Conservation (phyloP, 2,329 filamentous ascomycete species). For the Fusarium sp. region DNA sequence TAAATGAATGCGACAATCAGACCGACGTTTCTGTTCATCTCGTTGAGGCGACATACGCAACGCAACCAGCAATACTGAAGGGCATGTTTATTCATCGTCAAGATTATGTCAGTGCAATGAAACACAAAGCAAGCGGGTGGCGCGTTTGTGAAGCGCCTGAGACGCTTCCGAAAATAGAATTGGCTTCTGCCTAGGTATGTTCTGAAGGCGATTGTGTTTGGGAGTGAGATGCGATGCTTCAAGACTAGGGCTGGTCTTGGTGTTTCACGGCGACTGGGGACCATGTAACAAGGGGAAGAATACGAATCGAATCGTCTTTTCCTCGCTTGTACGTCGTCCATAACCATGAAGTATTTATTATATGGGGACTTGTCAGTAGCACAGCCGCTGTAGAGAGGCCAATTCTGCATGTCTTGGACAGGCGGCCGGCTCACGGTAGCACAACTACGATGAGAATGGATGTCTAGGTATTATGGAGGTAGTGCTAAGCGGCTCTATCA, state of each 20-base stretch:
- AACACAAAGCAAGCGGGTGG: constrained; percentile 35
- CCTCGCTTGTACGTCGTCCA: constrained; percentile 3
- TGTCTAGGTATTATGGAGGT: not conserved
- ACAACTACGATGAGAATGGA: constrained; percentile 16
- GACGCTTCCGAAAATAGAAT: constrained; percentile 46
- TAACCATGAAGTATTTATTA: too few relatives aligned
- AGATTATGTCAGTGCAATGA: not conserved
- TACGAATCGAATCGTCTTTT: constrained; percentile 22
- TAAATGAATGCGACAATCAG: constrained; percentile 23
- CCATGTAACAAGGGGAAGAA: constrained; percentile 22
- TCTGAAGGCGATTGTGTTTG: constrained; percentile 39
- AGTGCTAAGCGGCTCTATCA: not conserved
- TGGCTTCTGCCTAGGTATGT: constrained; percentile 23
- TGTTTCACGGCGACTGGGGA: constrained; percentile 45
- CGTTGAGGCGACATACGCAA: constrained; percentile 2
- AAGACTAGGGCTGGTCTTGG: constrained; percentile 32
- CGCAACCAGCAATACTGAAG: not conserved
- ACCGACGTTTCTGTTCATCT: constrained; percentile 21
- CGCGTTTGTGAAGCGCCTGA: constrained; percentile 46
- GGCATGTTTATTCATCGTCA: not conserved
- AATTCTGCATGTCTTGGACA: constrained; percentile 2
- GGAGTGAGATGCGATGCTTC: constrained; percentile 26
- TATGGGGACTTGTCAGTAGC: not conserved
- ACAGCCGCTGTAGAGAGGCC: constrained; percentile 21
- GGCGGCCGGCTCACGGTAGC: constrained; percentile 12